phyloP scores from a whole-genome alignment of 2,329 filamentous ascomycete species.

The Fusarium transvaalense region DNA sequence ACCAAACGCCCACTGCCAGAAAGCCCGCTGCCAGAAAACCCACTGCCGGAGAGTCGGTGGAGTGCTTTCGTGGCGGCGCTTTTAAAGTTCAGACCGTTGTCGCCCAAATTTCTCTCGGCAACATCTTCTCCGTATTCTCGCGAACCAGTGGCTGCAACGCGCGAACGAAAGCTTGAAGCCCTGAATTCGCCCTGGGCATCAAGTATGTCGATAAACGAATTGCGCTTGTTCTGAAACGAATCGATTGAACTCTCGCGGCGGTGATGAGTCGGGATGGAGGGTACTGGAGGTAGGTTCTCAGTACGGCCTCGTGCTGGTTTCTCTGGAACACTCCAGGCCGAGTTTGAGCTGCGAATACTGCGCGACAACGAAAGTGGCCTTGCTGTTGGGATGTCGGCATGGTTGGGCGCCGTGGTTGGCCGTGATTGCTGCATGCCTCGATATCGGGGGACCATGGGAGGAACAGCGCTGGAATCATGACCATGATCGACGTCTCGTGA shows the following conservation, averaged over 20 bases:
- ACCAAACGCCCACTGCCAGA: conserved; percentile 17
- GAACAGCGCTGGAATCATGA: conserved; percentile 25
- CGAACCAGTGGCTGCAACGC: conserved; percentile 63
- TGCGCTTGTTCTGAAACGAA: conserved; percentile 28
- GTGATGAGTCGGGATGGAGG: conserved; percentile 40
- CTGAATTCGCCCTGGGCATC: conserved; percentile 68
- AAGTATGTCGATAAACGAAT: conserved; percentile 63
- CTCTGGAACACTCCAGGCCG: conserved; percentile 35
- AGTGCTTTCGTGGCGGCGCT: conserved; percentile 54
- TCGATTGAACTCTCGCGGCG: conserved; percentile 39
- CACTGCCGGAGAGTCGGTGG: conserved; percentile 48
- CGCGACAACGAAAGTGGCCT: conserved; percentile 37
- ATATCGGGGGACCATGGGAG: conserved; percentile 38
- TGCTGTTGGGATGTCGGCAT: conserved; percentile 7
- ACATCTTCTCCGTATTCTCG: conserved; percentile 74
- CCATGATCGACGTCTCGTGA: conserved; percentile 11
- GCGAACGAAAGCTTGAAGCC: conserved; percentile 61
- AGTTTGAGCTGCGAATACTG: conserved; percentile 39
- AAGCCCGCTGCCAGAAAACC: background rate
- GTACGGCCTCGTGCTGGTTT: conserved; percentile 19
- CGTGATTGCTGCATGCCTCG: conserved; percentile 22
- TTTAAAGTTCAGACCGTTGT: conserved; percentile 52
- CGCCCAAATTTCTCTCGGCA: conserved; percentile 69
- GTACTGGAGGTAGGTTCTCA: conserved; percentile 41
- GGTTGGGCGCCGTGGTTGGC: conserved; percentile 44